phyloP scores from a whole-genome alignment of 2,329 filamentous ascomycete species.

The Fusarium dimerum region DNA sequence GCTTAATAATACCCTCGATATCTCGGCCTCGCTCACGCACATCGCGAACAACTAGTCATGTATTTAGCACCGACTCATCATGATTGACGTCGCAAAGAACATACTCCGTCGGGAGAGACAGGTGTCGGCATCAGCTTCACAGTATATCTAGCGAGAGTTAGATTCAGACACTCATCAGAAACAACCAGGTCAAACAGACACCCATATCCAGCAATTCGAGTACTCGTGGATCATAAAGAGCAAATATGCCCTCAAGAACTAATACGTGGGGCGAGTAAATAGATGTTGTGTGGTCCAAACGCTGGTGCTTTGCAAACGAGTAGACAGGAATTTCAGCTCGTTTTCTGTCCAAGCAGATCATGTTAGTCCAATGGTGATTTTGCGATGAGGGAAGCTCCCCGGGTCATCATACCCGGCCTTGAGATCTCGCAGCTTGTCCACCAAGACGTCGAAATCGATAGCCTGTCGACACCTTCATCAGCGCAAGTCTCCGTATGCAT shows the following conservation, averaged over 20 bases:
- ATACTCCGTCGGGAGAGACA: slow-evolving; percentile 85
- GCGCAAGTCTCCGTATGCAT: not conserved
- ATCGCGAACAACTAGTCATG: slow-evolving; percentile 71
- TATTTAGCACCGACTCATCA: slow-evolving; percentile 1
- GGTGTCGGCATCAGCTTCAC: slow-evolving; percentile 92
- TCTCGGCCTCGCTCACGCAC: slow-evolving; percentile 87
- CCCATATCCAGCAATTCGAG: slow-evolving; percentile 89
- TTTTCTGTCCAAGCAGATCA: slow-evolving; percentile 53
- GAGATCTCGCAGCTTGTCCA: slow-evolving; percentile 77
- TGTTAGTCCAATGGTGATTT: slow-evolving; percentile 11
- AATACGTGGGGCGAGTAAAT: slow-evolving; percentile 97
- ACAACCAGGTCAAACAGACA: slow-evolving; percentile 44
- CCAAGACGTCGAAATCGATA: slow-evolving; percentile 89
- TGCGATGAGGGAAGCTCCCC: not conserved
- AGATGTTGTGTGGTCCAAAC: slow-evolving; percentile 75
- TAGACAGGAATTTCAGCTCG: slow-evolving; percentile 92
- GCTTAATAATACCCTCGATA: slow-evolving; percentile 94
- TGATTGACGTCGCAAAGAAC: slow-evolving; percentile 29
- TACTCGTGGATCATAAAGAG: slow-evolving; percentile 84
- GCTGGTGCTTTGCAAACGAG: slow-evolving; percentile 89
- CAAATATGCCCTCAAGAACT: slow-evolving; percentile 94
- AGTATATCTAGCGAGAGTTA: slow-evolving; percentile 69
- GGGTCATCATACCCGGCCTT: slow-evolving; percentile 77
- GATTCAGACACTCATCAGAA: not conserved
- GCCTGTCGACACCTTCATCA: slow-evolving; percentile 48